Conservation (phyloP, 768 basidiomycete genomes). For the Porphyrellus cyaneotinctus region DNA sequence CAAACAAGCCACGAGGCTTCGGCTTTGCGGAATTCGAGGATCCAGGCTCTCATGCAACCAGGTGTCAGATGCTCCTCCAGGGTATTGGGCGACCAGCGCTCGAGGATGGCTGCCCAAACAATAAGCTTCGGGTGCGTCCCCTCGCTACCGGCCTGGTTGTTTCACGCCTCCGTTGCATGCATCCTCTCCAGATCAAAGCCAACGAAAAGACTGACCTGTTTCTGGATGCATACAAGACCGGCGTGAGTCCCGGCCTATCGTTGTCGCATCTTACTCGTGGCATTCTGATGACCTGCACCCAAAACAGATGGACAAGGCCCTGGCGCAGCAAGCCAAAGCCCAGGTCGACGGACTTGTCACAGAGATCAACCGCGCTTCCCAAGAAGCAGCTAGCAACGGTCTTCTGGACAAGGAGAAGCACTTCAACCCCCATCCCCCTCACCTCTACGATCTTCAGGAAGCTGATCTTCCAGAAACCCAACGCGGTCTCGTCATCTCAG, state of each 20-base stretch:
- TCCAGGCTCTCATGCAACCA: constrained; percentile 83
- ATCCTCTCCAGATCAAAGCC: constrained; percentile 71
- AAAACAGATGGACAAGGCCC: constrained; percentile 64
- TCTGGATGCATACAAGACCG: constrained; percentile 80
- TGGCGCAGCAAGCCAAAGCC: constrained; percentile 55
- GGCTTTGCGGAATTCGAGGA: constrained; percentile 97
- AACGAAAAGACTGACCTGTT: constrained; percentile 93
- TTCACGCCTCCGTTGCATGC: constrained; percentile 40
- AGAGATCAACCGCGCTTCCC: constrained; percentile 67
- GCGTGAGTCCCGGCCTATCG: constrained; percentile 48
- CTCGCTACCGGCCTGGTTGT: neutral
- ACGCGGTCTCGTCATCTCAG: constrained; percentile 89
- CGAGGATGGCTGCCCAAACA: constrained; percentile 56
- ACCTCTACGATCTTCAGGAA: constrained; percentile 93
- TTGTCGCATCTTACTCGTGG: neutral
- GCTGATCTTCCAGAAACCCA: constrained; percentile 93
- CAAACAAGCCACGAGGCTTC: constrained; percentile 93
- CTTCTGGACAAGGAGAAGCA: constrained; percentile 80
- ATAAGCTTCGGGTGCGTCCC: constrained; percentile 66
- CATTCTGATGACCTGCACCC: neutral
- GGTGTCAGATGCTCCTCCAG: constrained; percentile 66
- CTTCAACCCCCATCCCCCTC: constrained; percentile 83
- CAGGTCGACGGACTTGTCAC: constrained; percentile 62
- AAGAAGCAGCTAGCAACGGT: constrained; percentile 71
- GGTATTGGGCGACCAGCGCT: constrained; percentile 59